Percentiles rank a stretch among this genome's conserved stretches.
phyloP scores from a whole-genome alignment of 176 grass and related monocot species.

The Aegilops sharonensis region DNA sequence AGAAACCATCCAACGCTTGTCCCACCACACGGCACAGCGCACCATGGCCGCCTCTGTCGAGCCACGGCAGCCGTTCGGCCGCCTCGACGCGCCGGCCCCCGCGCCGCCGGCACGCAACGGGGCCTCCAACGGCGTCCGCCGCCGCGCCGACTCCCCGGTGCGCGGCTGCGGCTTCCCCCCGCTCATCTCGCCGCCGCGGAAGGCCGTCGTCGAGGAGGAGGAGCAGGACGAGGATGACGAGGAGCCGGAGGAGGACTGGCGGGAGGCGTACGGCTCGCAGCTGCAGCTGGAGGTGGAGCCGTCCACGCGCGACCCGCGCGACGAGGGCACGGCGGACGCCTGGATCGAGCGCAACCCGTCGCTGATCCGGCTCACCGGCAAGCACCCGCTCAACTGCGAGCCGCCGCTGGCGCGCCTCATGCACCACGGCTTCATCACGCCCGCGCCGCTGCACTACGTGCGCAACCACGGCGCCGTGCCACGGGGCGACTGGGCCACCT shows the following conservation, averaged over 20 bases:
- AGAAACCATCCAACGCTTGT: neutral
- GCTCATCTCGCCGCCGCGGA: constrained; percentile 30
- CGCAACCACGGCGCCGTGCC: constrained; percentile 89
- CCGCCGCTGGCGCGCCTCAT: constrained; percentile 71
- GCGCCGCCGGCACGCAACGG: neutral
- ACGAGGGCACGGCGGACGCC: constrained; percentile 74
- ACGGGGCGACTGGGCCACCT: constrained; percentile 44
- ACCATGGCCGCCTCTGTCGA: constrained; percentile 56
- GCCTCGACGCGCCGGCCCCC: constrained; percentile 30
- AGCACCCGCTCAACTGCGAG: constrained; percentile 93
- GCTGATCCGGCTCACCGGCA: constrained; percentile 78
- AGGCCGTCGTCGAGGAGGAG: neutral
- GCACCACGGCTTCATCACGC: constrained; percentile 95
- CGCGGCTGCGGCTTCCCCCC: constrained; percentile 61
- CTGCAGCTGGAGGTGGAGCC: constrained; percentile 68
- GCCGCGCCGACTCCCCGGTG: constrained; percentile 53
- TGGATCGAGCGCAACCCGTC: constrained; percentile 81
- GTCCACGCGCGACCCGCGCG: constrained; percentile 53
- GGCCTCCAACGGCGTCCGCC: constrained; percentile 23
- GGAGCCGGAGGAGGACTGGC: constrained; percentile 59
- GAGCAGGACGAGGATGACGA: constrained; percentile 46
- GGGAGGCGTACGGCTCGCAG: constrained; percentile 28
- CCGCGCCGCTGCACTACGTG: constrained; percentile 84
- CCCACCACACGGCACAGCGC: neutral
- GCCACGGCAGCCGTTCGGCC: constrained; percentile 51